Conservation (phyloP, 306 rosid species). For the Malus sylvestris region DNA sequence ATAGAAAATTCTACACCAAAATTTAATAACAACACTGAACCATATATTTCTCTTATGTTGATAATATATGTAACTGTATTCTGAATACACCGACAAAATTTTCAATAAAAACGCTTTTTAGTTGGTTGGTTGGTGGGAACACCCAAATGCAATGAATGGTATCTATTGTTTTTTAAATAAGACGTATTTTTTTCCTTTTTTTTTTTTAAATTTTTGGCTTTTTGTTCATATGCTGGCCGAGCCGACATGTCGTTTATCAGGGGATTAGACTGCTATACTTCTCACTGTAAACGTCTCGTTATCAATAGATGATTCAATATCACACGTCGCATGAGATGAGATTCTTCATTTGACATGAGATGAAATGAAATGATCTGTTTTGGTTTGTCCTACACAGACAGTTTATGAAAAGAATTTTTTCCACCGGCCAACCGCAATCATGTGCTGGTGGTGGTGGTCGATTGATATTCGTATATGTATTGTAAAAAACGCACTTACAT, state of each 20-base stretch:
- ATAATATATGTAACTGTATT: too few relatives aligned
- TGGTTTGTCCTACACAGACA: neutral
- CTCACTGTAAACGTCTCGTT: neutral
- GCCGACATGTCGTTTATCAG: neutral
- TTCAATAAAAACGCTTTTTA: neutral
- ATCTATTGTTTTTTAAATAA: neutral
- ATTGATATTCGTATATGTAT: neutral
- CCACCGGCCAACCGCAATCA: neutral
- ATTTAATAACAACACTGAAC: too few relatives aligned
- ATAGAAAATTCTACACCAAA: too few relatives aligned
- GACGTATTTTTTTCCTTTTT: too few relatives aligned
- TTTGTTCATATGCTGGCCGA: neutral
- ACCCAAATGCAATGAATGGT: neutral
- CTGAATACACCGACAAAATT: too few relatives aligned
- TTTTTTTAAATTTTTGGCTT: neutral
- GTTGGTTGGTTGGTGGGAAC: neutral
- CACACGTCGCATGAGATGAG: neutral
- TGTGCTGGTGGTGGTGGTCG: neutral
- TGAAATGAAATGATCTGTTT: neutral
- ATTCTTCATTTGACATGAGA: neutral
- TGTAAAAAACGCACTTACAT: too few relatives aligned
- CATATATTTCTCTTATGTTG: too few relatives aligned
- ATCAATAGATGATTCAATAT: neutral
- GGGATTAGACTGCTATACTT: neutral
- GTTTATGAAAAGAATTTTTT: neutral